Base-by-base conservation (phyloP, 208 protist species). In the Acanthamoeba lenticulata region DNA sequence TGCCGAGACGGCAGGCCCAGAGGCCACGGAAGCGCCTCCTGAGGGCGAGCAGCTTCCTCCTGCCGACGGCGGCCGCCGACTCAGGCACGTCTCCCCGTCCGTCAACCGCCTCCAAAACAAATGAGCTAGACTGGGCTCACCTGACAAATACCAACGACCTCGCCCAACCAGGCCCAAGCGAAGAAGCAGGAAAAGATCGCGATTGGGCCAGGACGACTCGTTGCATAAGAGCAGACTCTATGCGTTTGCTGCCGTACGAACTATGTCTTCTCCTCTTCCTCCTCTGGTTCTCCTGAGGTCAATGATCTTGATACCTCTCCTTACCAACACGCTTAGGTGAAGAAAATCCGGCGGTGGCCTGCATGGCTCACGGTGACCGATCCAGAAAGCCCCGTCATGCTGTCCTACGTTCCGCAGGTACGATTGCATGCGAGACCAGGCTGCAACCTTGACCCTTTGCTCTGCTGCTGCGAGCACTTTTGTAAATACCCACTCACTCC, bases 381-480 rank as follows among this genome's bases (percentile, higher is more conserved):
- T 90, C 52, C 62, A 15, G 62, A 92, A 36, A 62, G 81, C 17
- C 49, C 55, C 0, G 38, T 91, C 0, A 40, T 11, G 6, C 89
- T 47, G 32, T 4, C 29, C 47, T 93, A 83, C 32, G 57, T 93
- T 1, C 89, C 89, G 0, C 89, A 93, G 60, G 89, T 93, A 74
- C 67, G 38, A n/a, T n/a, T n/a, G n/a, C n/a, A n/a, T n/a, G n/a
- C n/a, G n/a, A n/a, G n/a, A n/a, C n/a, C n/a, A n/a, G n/a, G n/a
- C n/a, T n/a, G n/a, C n/a, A n/a, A n/a, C n/a, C n/a, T n/a, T n/a
- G n/a, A n/a, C n/a, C n/a, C n/a, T n/a, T n/a, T n/a, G n/a, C n/a
- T n/a, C n/a, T n/a, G n/a, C n/a, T n/a, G n/a, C n/a, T n/a, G n/a
- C n/a, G n/a, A n/a, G n/a, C n/a, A n/a, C 21, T 32, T 7, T 74